phyloP scores from a whole-genome alignment of 306 rosid species.

The Myrica gale region DNA sequence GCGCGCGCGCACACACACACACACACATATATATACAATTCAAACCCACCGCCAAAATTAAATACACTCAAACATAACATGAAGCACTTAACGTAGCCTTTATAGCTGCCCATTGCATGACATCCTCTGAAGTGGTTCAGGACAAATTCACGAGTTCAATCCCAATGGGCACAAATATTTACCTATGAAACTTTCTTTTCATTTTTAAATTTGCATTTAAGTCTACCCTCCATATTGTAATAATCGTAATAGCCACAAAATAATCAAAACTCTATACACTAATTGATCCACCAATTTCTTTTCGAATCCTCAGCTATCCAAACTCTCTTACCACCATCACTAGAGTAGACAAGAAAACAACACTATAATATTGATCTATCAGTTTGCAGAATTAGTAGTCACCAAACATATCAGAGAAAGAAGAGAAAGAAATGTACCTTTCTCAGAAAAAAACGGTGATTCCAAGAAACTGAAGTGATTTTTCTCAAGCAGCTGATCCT shows the following conservation, averaged over 20 bases:
- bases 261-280: too few relatives aligned
- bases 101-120: too few relatives aligned
- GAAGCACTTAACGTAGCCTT: too few relatives aligned
- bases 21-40: not conserved
- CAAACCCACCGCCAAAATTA: not conserved
- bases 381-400: not conserved
- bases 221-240: not conserved
- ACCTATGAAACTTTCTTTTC: not conserved
- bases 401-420: not conserved
- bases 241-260: not conserved
- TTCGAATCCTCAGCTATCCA: not conserved
- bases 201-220: not conserved
- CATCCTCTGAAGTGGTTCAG: not conserved
- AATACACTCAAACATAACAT: too few relatives aligned
- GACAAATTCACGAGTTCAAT: not conserved
- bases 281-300: too few relatives aligned
- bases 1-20: too few relatives aligned
- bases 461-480: conserved; percentile 24
- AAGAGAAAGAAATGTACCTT: conserved; percentile 24
- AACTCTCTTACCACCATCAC: not conserved
- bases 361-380: not conserved
- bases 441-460: conserved; percentile 16
- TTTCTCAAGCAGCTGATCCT: conserved; percentile 26
- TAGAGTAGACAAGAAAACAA: not conserved
- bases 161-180: not conserved